Conservation (phyloP, 306 rosid genomes). For the Erythrophleum fordii region DNA sequence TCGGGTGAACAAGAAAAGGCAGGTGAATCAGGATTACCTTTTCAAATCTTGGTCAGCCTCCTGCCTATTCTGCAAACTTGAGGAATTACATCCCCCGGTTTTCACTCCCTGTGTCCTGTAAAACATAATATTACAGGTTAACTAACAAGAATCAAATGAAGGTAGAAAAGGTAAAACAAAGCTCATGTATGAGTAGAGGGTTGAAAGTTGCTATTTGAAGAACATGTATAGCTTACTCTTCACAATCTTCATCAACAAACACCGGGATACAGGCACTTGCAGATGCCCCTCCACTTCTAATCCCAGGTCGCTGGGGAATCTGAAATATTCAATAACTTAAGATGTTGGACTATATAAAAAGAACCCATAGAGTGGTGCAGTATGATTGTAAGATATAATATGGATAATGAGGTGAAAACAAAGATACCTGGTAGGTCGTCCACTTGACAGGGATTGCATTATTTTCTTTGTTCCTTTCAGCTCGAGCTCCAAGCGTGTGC, state of each 20-base stretch:
- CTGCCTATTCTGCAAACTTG: constrained; percentile 57
- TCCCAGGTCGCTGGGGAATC: constrained; percentile 75
- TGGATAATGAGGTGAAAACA: not conserved
- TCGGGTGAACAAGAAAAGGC: not conserved
- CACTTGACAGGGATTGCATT: constrained; percentile 76
- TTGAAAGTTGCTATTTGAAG: not conserved
- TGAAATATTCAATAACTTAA: constrained; percentile 43
- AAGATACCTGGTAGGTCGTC: constrained; percentile 72
- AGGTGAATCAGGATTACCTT: constrained; percentile 49
- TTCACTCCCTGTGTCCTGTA: constrained; percentile 46
- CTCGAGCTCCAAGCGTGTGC: constrained; percentile 75
- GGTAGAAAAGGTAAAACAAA: not conserved
- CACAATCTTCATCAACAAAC: constrained; percentile 83
- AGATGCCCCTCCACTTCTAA: constrained; percentile 55
- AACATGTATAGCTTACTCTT: constrained; percentile 59
- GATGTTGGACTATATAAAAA: not conserved
- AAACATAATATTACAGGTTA: constrained; percentile 11
- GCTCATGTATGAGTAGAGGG: not conserved
- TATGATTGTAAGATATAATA: not conserved
- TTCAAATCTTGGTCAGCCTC: constrained; percentile 61
- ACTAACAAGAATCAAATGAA: constrained; percentile 15
- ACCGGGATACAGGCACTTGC: constrained; percentile 68
- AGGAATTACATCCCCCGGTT: constrained; percentile 47
- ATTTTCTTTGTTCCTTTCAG: constrained; percentile 92
- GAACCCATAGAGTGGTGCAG: not conserved